Percentiles rank a stretch among this genome's conserved stretches.
phyloP scores from a whole-genome alignment of 768 basidiomycete species.

The Exidia glandulosa region DNA sequence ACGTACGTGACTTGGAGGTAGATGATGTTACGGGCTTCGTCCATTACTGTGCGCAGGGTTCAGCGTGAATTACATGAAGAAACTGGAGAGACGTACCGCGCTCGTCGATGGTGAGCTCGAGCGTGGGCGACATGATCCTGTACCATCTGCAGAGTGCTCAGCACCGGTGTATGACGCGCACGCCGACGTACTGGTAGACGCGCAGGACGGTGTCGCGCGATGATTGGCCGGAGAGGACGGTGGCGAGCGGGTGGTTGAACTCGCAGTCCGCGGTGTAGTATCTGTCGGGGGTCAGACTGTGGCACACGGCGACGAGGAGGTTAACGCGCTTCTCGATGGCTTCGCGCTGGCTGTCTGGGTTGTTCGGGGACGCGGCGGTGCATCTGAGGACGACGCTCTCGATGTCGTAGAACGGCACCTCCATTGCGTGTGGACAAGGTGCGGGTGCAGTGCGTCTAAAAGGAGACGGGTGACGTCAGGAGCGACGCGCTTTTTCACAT shows the following conservation, averaged over 20 bases:
- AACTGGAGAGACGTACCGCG: conserved; percentile 28
- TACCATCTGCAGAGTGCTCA: conserved; percentile 36
- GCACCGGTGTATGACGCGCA: neutral
- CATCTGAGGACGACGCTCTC: conserved; percentile 31
- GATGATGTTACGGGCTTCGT: conserved; percentile 28
- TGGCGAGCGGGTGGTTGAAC: conserved; percentile 50
- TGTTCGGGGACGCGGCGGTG: conserved; percentile 27
- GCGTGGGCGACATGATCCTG: conserved; percentile 45
- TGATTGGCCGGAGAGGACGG: conserved; percentile 32
- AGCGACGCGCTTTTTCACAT: neutral
- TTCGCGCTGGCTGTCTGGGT: conserved; percentile 38
- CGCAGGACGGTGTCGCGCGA: conserved; percentile 46
- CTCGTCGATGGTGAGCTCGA: conserved; percentile 29
- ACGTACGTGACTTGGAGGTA: conserved; percentile 35
- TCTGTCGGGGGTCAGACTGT: conserved; percentile 11
- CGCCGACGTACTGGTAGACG: conserved; percentile 41
- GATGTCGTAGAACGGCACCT: conserved; percentile 45
- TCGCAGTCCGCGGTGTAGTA: conserved; percentile 46
- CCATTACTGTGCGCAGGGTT: conserved; percentile 30
- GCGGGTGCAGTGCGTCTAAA: neutral
- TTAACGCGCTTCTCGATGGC: conserved; percentile 19
- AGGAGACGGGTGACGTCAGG: neutral
- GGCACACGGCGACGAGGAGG: neutral
- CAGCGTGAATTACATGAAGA: neutral
- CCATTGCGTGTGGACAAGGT: conserved; percentile 33